Conservation (phyloP, 1,284 basidiomycete genomes). For the Puccinia hordei region DNA sequence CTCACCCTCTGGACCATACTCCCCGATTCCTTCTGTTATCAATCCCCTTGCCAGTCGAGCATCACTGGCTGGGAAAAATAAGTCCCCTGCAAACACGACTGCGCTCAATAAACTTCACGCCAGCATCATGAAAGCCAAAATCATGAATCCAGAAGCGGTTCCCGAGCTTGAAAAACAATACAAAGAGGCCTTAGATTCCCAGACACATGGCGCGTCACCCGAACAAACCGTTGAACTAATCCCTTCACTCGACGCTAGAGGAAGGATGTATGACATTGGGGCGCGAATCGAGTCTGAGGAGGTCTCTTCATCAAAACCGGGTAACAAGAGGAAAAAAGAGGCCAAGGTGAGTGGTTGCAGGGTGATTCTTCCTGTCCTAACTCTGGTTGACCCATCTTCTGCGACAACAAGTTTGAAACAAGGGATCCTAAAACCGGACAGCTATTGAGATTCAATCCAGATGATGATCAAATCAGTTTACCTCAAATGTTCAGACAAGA, state of each 20-base stretch:
- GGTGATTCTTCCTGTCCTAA: neutral
- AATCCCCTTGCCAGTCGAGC: conserved; percentile 64
- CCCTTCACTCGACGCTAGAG: conserved; percentile 83
- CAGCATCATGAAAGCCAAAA: conserved; percentile 83
- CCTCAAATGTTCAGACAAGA: conserved; percentile 93
- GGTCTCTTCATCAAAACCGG: conserved; percentile 62
- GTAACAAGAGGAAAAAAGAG: conserved; percentile 73
- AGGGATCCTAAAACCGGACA: conserved; percentile 85
- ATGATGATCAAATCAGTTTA: conserved; percentile 82
- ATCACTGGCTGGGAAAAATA: conserved; percentile 5
- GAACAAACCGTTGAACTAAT: conserved; percentile 70
- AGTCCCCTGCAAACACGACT: conserved; percentile 59
- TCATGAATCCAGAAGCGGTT: conserved; percentile 74
- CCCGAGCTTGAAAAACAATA: conserved; percentile 78
- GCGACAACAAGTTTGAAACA: conserved; percentile 69
- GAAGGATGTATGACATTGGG: conserved; percentile 88
- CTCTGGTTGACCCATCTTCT: conserved; percentile 23
- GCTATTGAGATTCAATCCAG: conserved; percentile 75
- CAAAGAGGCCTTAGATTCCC: conserved; percentile 62
- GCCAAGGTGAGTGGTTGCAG: conserved; percentile 67
- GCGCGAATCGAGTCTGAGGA: conserved; percentile 64
- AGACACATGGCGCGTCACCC: conserved; percentile 54
- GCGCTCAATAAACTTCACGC: conserved; percentile 91
- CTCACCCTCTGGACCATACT: conserved; percentile 59
- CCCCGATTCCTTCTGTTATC: conserved; percentile 85